These are phyloP conservation scores for Neofusicoccum laricinum DNA, from an alignment of 2,329 filamentous ascomycete genomes.

Conservation along the genomic window DNA sequence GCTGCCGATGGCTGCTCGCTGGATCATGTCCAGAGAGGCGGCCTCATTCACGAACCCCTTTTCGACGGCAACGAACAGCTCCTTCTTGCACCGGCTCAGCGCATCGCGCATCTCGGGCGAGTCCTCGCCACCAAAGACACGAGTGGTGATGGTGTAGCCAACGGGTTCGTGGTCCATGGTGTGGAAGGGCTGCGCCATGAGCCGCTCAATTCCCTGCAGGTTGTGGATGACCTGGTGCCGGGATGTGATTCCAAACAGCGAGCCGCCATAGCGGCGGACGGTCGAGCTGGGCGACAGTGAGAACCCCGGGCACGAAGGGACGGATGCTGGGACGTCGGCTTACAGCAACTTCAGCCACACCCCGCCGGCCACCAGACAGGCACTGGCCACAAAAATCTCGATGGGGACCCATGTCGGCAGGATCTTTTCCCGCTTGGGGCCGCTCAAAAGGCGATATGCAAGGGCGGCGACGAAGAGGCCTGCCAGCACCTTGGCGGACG, in stretches of 20 bases:
- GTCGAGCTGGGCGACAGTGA: background rate
- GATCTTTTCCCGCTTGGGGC: background rate
- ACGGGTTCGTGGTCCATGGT: constrained; percentile 9
- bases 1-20: background rate
- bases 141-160: constrained; percentile 6
- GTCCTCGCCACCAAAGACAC: constrained; percentile 9
- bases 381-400: constrained; percentile 11
- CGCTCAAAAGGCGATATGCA: background rate
- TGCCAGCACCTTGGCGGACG: background rate
- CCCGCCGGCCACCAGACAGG: background rate
- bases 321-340: background rate
- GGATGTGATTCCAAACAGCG: constrained; percentile 4
- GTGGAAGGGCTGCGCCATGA: constrained; percentile 5
- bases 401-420: constrained; percentile 4
- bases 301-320: background rate
- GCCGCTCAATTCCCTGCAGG: background rate
- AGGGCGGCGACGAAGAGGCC: background rate
- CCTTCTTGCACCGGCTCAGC: background rate
- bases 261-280: background rate
- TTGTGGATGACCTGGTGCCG: constrained; percentile 13
- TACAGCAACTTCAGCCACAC: constrained; percentile 10
- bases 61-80: constrained; percentile 7
- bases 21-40: background rate
- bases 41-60: constrained; percentile 1
- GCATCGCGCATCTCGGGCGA: background rate